These are phyloP conservation scores for Elongisporangium anandrum DNA, from an alignment of 352 stramenopile species.

Conservation along the genomic window DNA sequence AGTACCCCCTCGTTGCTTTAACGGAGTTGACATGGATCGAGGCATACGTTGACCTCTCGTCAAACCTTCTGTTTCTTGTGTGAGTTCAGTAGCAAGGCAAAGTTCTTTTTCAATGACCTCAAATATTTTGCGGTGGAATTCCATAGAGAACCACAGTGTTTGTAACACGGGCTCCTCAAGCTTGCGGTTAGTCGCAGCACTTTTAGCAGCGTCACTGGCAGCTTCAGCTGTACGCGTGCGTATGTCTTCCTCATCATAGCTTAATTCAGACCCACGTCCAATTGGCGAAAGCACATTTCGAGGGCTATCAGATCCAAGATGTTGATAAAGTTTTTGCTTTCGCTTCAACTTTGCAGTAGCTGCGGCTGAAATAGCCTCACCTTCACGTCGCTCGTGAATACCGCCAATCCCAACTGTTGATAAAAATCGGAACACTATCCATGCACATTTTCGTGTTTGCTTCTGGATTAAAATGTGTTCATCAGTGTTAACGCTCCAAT, in stretches of 20 bases:
- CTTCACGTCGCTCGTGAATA: constrained; percentile 63
- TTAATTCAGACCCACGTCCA: constrained; percentile 16
- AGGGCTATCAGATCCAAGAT: constrained; percentile 10
- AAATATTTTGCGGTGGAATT: constrained; percentile 85
- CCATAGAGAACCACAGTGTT: constrained; percentile 84
- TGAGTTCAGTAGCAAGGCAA: constrained; percentile 56
- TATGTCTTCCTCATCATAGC: constrained; percentile 50
- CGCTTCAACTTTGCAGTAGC: constrained; percentile 67
- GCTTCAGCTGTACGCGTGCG: constrained; percentile 57
- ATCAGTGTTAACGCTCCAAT: constrained; percentile 53
- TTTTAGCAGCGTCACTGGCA: constrained; percentile 77
- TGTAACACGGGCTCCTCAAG: constrained; percentile 73
- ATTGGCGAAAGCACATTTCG: constrained; percentile 14
- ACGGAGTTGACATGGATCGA: constrained; percentile 73
- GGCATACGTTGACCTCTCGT: constrained; percentile 78
- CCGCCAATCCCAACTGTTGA: constrained; percentile 66
- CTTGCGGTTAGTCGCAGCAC: constrained; percentile 61
- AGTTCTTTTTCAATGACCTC: constrained; percentile 83
- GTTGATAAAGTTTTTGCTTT: constrained; percentile 56
- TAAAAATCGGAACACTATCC: constrained; percentile 82
- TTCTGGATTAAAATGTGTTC: constrained; percentile 69
- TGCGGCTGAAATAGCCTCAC: constrained; percentile 60
- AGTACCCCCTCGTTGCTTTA: constrained; percentile 48
- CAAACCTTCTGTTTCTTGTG: constrained; percentile 69
- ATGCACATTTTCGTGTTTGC: constrained; percentile 62